Conservation (phyloP, 139 green algal genomes). For the Raphidocelis subcapitata region DNA sequence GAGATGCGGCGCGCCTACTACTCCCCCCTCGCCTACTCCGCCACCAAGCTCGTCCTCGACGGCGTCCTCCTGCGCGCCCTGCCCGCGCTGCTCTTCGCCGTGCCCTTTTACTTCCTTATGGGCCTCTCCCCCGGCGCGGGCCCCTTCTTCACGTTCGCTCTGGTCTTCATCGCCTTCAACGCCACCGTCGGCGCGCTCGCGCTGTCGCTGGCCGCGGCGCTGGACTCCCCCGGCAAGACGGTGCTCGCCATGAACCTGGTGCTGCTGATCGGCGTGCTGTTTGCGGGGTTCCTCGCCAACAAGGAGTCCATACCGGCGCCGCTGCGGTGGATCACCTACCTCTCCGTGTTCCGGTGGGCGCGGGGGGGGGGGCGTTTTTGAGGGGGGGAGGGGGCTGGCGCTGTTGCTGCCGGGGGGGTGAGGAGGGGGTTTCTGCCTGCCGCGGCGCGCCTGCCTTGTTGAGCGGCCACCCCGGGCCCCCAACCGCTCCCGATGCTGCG, state of each 20-base stretch:
- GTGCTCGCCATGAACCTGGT: slow-evolving; percentile 80
- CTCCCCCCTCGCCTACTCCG: slow-evolving; percentile 51
- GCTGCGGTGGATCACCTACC: slow-evolving; percentile 64
- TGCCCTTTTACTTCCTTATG: slow-evolving; percentile 76
- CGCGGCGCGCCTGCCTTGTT: neutral
- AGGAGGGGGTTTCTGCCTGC: slow-evolving; percentile 21
- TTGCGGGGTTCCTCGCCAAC: slow-evolving; percentile 71
- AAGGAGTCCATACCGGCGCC: slow-evolving; percentile 42
- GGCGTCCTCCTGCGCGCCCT: slow-evolving; percentile 71
- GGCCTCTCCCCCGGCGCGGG: slow-evolving; percentile 31
- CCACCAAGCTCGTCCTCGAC: slow-evolving; percentile 70
- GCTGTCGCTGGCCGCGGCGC: slow-evolving; percentile 45
- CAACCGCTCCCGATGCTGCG: neutral
- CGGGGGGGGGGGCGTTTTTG: slow-evolving; percentile 16
- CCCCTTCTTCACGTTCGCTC: slow-evolving; percentile 62
- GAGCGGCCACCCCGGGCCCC: neutral
- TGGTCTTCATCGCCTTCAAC: slow-evolving; percentile 53
- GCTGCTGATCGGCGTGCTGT: slow-evolving; percentile 74
- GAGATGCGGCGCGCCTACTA: slow-evolving; percentile 62
- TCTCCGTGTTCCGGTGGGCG: slow-evolving; percentile 49
- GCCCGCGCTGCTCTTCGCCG: slow-evolving; percentile 56
- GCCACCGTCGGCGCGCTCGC: slow-evolving; percentile 56
- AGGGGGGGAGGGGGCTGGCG: slow-evolving; percentile 9
- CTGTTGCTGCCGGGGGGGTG: neutral
- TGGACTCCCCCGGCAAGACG: slow-evolving; percentile 42